A percentile compares a stretch with the other conserved stretches of the same genome.
phyloP scores from a whole-genome alignment of 2,329 filamentous ascomycete species.

The Acarospora socialis region DNA sequence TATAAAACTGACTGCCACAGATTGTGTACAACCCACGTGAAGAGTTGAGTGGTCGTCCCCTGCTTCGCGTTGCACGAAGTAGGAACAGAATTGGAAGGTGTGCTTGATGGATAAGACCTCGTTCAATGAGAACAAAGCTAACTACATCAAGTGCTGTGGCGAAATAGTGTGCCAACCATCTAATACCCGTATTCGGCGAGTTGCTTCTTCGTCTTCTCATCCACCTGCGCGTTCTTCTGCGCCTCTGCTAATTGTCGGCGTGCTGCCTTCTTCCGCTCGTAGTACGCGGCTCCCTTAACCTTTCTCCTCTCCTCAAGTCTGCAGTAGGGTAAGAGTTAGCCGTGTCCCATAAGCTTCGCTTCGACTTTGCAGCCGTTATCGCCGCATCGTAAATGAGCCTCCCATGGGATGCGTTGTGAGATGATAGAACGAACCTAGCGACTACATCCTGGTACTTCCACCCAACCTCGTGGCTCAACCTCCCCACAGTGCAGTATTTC shows the following conservation, averaged over 20 bases:
- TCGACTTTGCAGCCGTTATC: slow-evolving; percentile 4
- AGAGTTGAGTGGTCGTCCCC: too few species aligned
- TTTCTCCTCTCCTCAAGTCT: slow-evolving; percentile 99
- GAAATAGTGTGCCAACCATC: slow-evolving; percentile 22
- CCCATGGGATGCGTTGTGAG: too few species aligned
- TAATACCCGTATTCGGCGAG: slow-evolving; percentile 90
- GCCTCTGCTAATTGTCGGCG: slow-evolving; percentile 82
- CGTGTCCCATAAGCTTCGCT: slow-evolving; percentile 18
- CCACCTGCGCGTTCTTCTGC: slow-evolving; percentile 79
- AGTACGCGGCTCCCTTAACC: slow-evolving; percentile 98
- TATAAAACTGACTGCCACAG: too few species aligned
- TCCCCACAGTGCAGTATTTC: slow-evolving; percentile 99
- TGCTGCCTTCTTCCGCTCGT: slow-evolving; percentile 98
- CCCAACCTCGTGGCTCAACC: slow-evolving; percentile 96
- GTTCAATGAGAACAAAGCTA: slow-evolving; percentile 26
- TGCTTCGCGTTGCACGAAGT: too few species aligned
- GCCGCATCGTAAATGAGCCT: too few species aligned
- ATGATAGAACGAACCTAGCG: slow-evolving; percentile 51
- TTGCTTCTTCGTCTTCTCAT: slow-evolving; percentile 75
- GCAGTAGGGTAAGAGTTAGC: slow-evolving; percentile 12
- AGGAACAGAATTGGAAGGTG: too few species aligned
- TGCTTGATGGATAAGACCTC: too few species aligned
- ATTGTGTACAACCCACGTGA: too few species aligned
- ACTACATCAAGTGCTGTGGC: too few species aligned
- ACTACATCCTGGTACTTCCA: slow-evolving; percentile 99